These are phyloP conservation scores for Leccinum colubrinum DNA, from an alignment of 1,284 basidiomycete genomes.

Conservation along the genomic window DNA sequence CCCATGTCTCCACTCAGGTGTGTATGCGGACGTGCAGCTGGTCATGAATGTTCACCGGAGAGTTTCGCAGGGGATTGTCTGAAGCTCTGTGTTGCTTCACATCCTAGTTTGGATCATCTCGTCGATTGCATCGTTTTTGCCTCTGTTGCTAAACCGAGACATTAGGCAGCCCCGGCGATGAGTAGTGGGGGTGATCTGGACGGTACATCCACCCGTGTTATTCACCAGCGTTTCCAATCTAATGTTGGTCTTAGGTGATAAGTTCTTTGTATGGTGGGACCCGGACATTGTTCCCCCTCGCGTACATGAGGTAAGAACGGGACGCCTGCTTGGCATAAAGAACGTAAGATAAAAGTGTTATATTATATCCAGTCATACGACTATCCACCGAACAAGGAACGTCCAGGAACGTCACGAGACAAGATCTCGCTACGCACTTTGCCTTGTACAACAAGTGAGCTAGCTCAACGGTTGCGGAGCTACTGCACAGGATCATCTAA, in stretches of 20 bases:
- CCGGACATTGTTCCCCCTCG: conserved; percentile 54
- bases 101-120: conserved; percentile 49
- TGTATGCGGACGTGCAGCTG: neutral
- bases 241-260: conserved; percentile 44
- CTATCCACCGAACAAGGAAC: conserved; percentile 60
- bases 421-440: conserved; percentile 60
- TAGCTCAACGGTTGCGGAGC: neutral
- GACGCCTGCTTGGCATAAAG: neutral
- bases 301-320: conserved; percentile 46
- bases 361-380: conserved; percentile 49
- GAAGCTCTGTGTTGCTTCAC: conserved; percentile 56
- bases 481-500: neutral
- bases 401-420: conserved; percentile 45
- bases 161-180: conserved; percentile 63
- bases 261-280: conserved; percentile 69
- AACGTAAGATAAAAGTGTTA: neutral
- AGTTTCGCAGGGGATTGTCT: conserved; percentile 51
- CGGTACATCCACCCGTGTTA: conserved; percentile 31
- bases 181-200: conserved; percentile 66
- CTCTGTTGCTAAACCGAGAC: conserved; percentile 51
- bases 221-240: neutral
- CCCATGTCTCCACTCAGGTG: conserved; percentile 65
- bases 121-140: conserved; percentile 68
- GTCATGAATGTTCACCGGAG: neutral
- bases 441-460: conserved; percentile 59